Conservation (phyloP, 441 rosid genomes). For the Gossypium gossypioides region DNA sequence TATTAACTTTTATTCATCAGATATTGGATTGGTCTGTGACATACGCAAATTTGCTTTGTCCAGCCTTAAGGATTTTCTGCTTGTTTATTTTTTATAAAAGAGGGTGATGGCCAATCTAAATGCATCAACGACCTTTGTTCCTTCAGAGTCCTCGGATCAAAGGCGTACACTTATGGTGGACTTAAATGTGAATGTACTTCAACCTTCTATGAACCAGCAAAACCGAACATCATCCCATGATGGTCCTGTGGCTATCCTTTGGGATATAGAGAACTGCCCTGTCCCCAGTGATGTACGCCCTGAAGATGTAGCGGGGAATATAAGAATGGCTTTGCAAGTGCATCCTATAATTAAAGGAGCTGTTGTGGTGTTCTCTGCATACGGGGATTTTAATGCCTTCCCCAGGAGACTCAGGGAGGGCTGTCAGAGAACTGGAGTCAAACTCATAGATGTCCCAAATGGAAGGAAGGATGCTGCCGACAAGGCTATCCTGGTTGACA, state of each 20-base stretch:
- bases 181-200: constrained; percentile 26
- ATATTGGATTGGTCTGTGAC: not conserved
- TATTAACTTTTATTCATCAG: not conserved
- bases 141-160: constrained; percentile 27
- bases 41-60: not conserved
- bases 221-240: constrained; percentile 31
- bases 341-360: constrained; percentile 74
- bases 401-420: constrained; percentile 93
- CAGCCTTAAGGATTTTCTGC: not conserved
- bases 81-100: constrained; percentile 16
- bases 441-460: constrained; percentile 85
- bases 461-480: constrained; percentile 97
- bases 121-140: constrained; percentile 27
- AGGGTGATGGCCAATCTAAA: constrained; percentile 36
- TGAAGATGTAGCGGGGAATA: constrained; percentile 84
- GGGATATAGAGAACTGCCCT: constrained; percentile 94
- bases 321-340: constrained; percentile 76
- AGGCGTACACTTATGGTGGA: constrained; percentile 21
- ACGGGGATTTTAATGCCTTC: constrained; percentile 86
- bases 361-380: constrained; percentile 71
- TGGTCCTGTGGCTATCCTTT: constrained; percentile 74
- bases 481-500: constrained; percentile 85
- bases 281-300: constrained; percentile 85
- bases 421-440: constrained; percentile 92
- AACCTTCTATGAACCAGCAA: constrained; percentile 26